Evolutionary conservation across 179 eudicot genomes (phyloP), one percentile per base, ranked within the genome.

Genomic region (Corrigiola litoralis): DNA sequence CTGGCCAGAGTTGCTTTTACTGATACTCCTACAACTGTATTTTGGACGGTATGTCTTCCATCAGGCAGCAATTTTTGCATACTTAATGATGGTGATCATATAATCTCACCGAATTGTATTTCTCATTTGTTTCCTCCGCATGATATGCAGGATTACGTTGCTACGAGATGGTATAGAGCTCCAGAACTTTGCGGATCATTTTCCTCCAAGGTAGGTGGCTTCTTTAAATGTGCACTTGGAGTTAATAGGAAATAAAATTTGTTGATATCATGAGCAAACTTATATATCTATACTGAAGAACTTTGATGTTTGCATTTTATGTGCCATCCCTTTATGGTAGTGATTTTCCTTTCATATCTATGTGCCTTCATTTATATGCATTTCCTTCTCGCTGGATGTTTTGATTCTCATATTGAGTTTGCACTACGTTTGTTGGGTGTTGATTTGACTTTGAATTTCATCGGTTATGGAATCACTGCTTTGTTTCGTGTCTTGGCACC

Each of bases 161-260:
- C 95, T 63, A 89, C 98, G 50, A 83, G 95, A 80, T 87, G 96
- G 96, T 92, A 92, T 66, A 76, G 98, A 73, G 98, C 98, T 56
- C 98, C 98, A 25, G 98, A 92, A 84, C 82, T 92, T 29, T 89
- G 96, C 70, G 98, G 98, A 70, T 92, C 96, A 46, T 87, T 89
- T 78, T 85, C 69, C 75, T 84, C 96, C 4, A 76, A 76, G 84
- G 84, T 76, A 76, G 25, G 53, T 7, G 41, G 59, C 38, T 14
- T 2, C 52, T 38, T 58, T 51, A n/a, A 37, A 40, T 12, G 33
- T 29, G 10, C 21, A 2, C 6, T 1, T 65, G 16, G 25, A 54
- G 36, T 33, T 32, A 4, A 36, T 58, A 20, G 7, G 57, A 9
- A 38, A 9, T 38, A 38, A 9, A n/a, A n/a, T n/a, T n/a, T n/a